Evolutionary conservation across 2,329 filamentous ascomycete species (phyloP), one percentile per base, ranked within the genome.

Genomic region (Nemania serpens): DNA sequence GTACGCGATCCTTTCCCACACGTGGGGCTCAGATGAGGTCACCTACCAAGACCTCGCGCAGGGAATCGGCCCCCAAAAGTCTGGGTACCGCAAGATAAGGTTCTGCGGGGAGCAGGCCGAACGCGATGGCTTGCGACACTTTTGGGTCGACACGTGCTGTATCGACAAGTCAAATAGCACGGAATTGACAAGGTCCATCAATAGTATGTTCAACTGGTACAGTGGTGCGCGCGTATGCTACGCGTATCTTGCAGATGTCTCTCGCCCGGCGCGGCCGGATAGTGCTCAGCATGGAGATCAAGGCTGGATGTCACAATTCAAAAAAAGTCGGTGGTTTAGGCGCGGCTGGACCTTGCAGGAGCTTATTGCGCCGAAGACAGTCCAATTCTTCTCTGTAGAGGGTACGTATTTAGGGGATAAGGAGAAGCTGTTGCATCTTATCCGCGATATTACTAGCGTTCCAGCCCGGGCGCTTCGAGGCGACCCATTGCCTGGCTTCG

Each of bases 191-290:
- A 46, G 55, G 29, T 46, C 58, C 10, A 50, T 60, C 36, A 60
- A 60, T 20, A 55, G 51, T 25, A 60, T 55, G 51, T 60, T 55
- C 29, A 3, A 9, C n/a, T 62, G 60, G 60, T 62, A 62, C 33
- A 4, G 12, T 1, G 5, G 48, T 1, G 33, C 48, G 1, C 4
- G 10, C 5, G 33, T 17, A n/a, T 61, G 53, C 17, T 61, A 54
- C 13, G 41, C 42, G 0, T 58, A 49, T 25, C 46, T 63, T 2
- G 10, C 18, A 17, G 54, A 63, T n/a, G 51, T 59, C 33, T 42
- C 5, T 34, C 1, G n/a, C 39, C 36, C 11, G 46, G 13, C 22
- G 12, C 1, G 11, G 1, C 13, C 29, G 48, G 43, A 49, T 13
- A 2, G 11, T 25, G 33, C 20, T 53, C n/a, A 15, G 18, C 13